These are phyloP conservation scores for Hypoxylon fragiforme DNA, from an alignment of 495 filamentous ascomycete species.

Conservation along the genomic window DNA sequence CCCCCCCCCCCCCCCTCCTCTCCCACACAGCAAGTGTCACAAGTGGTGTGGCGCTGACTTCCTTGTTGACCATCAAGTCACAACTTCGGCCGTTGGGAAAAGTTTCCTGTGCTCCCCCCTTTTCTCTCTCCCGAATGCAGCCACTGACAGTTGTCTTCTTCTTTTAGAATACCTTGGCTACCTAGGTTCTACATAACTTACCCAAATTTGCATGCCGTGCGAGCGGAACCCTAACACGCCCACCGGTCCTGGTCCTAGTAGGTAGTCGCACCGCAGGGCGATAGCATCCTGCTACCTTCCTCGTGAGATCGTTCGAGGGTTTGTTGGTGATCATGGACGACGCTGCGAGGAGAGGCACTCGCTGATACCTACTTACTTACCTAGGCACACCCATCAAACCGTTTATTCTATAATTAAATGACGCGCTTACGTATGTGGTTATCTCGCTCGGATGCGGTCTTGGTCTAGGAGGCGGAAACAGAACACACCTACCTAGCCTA, in stretches of 20 bases:
- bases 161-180: too few species aligned
- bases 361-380: background rate
- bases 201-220: conserved; percentile 1
- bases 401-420: too few species aligned
- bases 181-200: too few species aligned
- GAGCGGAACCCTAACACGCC: conserved; percentile 3
- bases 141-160: conserved; percentile 20
- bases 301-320: conserved; percentile 1
- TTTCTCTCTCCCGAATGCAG: conserved; percentile 17
- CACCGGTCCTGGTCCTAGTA: conserved; percentile 2
- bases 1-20: too few species aligned
- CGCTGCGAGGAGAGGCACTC: too few species aligned
- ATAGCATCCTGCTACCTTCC: conserved; percentile 4
- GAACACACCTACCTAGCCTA: too few species aligned
- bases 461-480: too few species aligned
- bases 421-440: too few species aligned
- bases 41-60: background rate
- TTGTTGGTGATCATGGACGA: background rate
- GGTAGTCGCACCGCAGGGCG: conserved; percentile 11
- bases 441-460: too few species aligned
- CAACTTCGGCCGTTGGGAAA: conserved; percentile 10
- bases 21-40: background rate
- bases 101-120: too few species aligned
- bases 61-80: conserved; percentile 1
- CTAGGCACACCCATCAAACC: too few species aligned